Evolutionary conservation across 2,329 filamentous ascomycete species (phyloP), one percentile per base, ranked within the genome.

Genomic region (Passalora sequoiae): DNA sequence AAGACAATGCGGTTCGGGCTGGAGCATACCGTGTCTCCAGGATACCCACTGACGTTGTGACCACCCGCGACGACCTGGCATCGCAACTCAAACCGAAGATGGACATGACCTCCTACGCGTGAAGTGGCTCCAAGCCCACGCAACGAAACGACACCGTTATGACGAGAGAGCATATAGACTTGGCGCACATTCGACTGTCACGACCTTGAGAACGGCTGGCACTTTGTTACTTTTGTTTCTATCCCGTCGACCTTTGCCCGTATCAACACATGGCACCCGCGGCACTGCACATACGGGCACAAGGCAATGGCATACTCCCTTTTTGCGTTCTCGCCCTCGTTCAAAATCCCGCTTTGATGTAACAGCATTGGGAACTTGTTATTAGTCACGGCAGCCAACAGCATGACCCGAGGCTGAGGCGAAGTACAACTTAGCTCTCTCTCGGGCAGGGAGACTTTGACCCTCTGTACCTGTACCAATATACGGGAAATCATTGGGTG

Each of bases 11-110:
- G 57, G 81, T 95, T 57, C 85, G 89, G 53, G 77, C 71, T 44
- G 89, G 89, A 53, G 89, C 88, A 33, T 91, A 94, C 59, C 85
- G 89, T 50, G 80, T 96, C 53, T 92, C 86, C 62, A 81, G 86
- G 38, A 76, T 96, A 48, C 89, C 89, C 0, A 82, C 80, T 45
- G 87, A 89, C 55, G 78, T 83, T 31, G 86, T 94, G 45, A 89
- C 89, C 53, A 89, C 86, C 3, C 76, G 75, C 58, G 78, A 84
- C 24, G 79, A 87, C 44, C 66, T 91, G 63, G 67, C 70, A 44
- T 67, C 66, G n/a, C 70, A 80, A 52, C 66, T 83, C 61, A 68
- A 68, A 56, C 80, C 80, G 3, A 58, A 52, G 43, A 55, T 60
- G 58, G 41, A 57, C 38, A 43, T 61, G 53, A 44, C 44, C 32